A percentile compares a stretch with the other conserved stretches of the same genome.
Evolutionary conservation across 306 rosid species (phyloP).

Genomic region (Cajanus cajan): DNA sequence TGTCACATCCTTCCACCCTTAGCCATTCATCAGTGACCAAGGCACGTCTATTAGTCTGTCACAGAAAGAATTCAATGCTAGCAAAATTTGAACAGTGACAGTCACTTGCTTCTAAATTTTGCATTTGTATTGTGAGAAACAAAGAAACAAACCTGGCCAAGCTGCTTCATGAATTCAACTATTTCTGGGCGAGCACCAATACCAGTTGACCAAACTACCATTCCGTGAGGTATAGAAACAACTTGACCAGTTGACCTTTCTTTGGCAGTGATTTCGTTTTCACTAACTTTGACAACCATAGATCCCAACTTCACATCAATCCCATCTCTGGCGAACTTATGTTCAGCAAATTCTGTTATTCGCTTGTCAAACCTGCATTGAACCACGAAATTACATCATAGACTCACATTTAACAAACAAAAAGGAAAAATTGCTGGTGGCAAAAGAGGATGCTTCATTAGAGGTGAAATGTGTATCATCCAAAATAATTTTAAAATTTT

Average conservation of each 20-base stretch:
- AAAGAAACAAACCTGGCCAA: conserved; percentile 80
- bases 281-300: conserved; percentile 80
- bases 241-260: conserved; percentile 54
- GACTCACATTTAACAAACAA: neutral
- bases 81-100: neutral
- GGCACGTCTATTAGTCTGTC: conserved; percentile 77
- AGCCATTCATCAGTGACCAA: conserved; percentile 96
- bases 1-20: conserved; percentile 80
- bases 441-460: neutral
- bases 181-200: conserved; percentile 77
- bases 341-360: conserved; percentile 92
- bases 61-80: conserved; percentile 2
- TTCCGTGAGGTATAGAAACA: conserved; percentile 67
- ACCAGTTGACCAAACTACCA: conserved; percentile 98
- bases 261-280: conserved; percentile 72
- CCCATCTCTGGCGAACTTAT: conserved; percentile 72
- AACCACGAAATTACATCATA: neutral
- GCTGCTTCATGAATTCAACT: conserved; percentile 74
- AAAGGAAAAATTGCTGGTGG: neutral
- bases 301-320: conserved; percentile 86
- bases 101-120: neutral
- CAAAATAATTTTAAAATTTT: neutral
- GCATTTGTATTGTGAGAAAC: neutral
- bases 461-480: neutral
- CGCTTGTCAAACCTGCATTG: conserved; percentile 85